Evolutionary conservation across 495 filamentous ascomycete species (phyloP), one percentile per base, ranked within the genome.

Genomic region (Chlorociboria aeruginascens): DNA sequence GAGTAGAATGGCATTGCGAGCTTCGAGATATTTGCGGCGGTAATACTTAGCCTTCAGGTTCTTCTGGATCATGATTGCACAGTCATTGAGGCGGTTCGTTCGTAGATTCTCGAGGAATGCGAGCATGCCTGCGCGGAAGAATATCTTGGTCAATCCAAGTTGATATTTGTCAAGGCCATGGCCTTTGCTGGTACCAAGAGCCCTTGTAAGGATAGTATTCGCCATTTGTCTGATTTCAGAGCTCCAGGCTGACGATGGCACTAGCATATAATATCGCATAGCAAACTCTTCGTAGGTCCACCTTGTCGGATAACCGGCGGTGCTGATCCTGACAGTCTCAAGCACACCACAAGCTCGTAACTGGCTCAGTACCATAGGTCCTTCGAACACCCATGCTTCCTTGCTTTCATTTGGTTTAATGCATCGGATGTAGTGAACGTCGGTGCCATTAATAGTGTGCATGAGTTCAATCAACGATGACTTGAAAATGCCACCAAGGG

Each of bases 201-300:
- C 90, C 63, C 85, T 89, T 28, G 74, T 82, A 39, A 99, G 66
- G 56, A 99, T 99, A 30, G 82, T 82, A 61, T 93, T 82, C 13
- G 89, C 93, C 81, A 99, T 93, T 42, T 88, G 72, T 30, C 88
- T 73, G 53, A 99, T 95, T 59, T 96, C 89, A 0, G 86, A 82
- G 16, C 87, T 95, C 89, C 92, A 95, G 48, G 84, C 76, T 30
- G 77, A 71, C 7, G 93, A 97, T 34, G 85, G 89, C 41, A 95
- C 86, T 52, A 99, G 71, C 86, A 99, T 95, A 67, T 99, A 99
- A 68, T 99, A 99, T 51, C 92, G 81, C 46, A 95, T 69, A 7
- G 92, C 92, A 65, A 99, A 99, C 63, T 97, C 92, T 61, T 99
- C 93, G 62, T 96, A 99, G 3, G 92, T 99, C 92, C 92, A 99